Conservation (phyloP, 2,329 filamentous ascomycete species). For the Fusarium sambucinum region DNA sequence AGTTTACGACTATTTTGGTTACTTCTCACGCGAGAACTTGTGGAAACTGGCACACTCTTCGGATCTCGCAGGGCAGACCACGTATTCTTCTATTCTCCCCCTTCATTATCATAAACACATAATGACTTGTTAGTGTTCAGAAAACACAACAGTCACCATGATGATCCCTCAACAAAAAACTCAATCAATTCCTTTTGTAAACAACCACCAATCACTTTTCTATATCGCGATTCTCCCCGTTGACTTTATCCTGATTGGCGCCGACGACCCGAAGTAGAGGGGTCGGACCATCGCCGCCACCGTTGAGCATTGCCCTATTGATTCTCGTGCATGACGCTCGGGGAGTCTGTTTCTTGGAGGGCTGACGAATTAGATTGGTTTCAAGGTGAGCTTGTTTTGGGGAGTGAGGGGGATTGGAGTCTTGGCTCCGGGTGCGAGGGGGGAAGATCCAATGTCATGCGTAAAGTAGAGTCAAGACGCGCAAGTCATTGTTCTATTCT, state of each 20-base stretch:
- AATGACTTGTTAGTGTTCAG: background rate
- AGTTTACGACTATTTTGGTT: conserved; percentile 19
- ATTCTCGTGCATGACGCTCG: conserved; percentile 40
- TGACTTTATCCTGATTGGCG: conserved; percentile 28
- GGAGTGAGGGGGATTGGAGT: conserved; percentile 9
- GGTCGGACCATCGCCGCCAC: conserved; percentile 39
- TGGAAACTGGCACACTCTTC: conserved; percentile 19
- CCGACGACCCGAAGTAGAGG: conserved; percentile 42
- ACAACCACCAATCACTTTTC: conserved; percentile 8
- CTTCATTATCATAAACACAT: background rate
- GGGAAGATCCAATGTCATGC: conserved; percentile 1
- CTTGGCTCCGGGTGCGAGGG: background rate
- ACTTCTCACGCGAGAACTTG: conserved; percentile 21
- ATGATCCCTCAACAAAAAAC: conserved; percentile 2
- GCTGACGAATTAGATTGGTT: conserved; percentile 21
- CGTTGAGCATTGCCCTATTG: conserved; percentile 40
- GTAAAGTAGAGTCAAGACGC: background rate
- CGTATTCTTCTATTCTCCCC: conserved; percentile 6
- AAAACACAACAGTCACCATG: background rate
- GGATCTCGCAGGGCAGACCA: conserved; percentile 38
- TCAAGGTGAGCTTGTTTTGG: conserved; percentile 29
- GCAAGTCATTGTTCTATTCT: background rate
- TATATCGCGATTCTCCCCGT: conserved; percentile 35
- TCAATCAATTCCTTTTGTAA: background rate
- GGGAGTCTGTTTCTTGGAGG: conserved; percentile 34